Evolutionary conservation across 345 rosid genomes (phyloP), one percentile per base, ranked within the genome.

Genomic region (Euphorbia tirucalli): DNA sequence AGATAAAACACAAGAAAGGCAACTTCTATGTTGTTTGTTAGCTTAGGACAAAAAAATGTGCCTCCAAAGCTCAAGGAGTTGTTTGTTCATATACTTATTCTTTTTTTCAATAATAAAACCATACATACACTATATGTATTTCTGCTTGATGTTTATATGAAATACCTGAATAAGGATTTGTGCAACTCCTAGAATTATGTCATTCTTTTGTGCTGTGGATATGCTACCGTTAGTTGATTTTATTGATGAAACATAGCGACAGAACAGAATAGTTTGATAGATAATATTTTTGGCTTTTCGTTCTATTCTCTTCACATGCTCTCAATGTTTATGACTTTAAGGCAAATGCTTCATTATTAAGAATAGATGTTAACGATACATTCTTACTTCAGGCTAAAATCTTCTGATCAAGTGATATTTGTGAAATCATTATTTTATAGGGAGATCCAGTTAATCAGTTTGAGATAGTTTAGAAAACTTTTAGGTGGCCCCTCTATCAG

Each of bases 71-170:
- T 14, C 37, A 58, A 32, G n/a, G 35, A 58, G 13, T 27, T 30
- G 41, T 15, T 60, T 60, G 41, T 30, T 31, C 13, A 27, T 25
- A 57, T 3, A 24, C 61, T 25, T 57, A 19, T 59, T 28, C n/a
- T 11, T 32, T 60, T 60, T 30, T 35, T 21, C 21, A 32, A 61
- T 61, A 61, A 61, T 61, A 61, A 35, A 61, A 61, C 11, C 46
- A 32, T 32, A 32, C 46, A 35, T 21, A 16, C 24, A 32, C 8
- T 32, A 19, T 61, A 31, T 61, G 44, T 11, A 16, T 31, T 32
- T 37, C 0, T 16, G 44, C 3, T 31, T 61, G n/a, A 31, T 61
- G 6, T 61, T 16, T 32, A 15, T 28, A 14, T 59, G 32, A 25
- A 16, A 59, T 59, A 0, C 62, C 18, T 28, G 37, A 59, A 21